Evolutionary conservation across 192 early-diverging fungal genomes (phyloP).

Genomic region (Dissophora globulifera): DNA sequence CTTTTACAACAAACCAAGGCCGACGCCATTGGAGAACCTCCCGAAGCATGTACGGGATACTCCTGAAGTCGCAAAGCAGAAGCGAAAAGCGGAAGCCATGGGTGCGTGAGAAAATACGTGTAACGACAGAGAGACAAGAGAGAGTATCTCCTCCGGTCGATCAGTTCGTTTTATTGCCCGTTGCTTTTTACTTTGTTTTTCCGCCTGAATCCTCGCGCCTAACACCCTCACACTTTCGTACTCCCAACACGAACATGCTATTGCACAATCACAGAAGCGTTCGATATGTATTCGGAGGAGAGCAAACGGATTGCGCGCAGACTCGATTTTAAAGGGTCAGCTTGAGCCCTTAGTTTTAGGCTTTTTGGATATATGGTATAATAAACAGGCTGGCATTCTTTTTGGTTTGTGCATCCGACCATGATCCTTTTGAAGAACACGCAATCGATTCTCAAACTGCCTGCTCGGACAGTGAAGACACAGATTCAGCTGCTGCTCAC

Average conservation of each 20-base stretch:
- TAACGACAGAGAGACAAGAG: background rate
- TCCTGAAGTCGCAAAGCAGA: slow-evolving; percentile 31
- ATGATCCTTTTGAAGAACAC: slow-evolving; percentile 52
- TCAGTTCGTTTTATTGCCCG: background rate
- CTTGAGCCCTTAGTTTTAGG: too few species aligned
- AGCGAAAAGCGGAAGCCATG: slow-evolving; percentile 39
- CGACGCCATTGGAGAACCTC: slow-evolving; percentile 74
- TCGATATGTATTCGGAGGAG: slow-evolving; percentile 17
- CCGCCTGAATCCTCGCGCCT: background rate
- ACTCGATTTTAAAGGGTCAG: slow-evolving; percentile 12
- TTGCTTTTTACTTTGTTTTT: background rate
- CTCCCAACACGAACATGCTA: too few species aligned
- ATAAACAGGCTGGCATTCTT: background rate
- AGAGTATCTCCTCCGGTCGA: background rate
- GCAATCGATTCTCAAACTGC: slow-evolving; percentile 27
- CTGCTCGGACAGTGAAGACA: background rate
- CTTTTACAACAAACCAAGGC: slow-evolving; percentile 76
- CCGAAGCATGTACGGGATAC: slow-evolving; percentile 63
- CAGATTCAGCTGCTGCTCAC: slow-evolving; percentile 57
- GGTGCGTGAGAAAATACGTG: slow-evolving; percentile 17
- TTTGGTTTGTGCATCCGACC: background rate
- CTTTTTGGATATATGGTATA: too few species aligned
- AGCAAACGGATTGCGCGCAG: slow-evolving; percentile 20
- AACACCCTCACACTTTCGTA: too few species aligned
- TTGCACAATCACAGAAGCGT: slow-evolving; percentile 19